Evolutionary conservation across 2,329 filamentous ascomycete species (phyloP).

Genomic region (Penicillium sp.): DNA sequence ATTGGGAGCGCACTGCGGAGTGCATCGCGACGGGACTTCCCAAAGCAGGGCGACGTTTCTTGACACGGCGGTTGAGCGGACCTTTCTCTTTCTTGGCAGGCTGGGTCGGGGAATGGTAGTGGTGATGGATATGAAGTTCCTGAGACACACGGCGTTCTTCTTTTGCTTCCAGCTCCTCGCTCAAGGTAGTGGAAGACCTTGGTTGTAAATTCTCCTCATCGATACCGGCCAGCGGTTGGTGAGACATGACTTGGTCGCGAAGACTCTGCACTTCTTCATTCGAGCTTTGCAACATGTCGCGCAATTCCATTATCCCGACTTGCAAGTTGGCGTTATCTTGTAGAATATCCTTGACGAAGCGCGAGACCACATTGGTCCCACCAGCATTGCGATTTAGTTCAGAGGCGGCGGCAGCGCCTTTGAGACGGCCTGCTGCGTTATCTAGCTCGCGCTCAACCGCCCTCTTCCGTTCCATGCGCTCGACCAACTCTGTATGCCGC

Average conservation of each 20-base stretch:
- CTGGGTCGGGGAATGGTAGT: slow-evolving; percentile 73
- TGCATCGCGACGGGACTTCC: slow-evolving; percentile 56
- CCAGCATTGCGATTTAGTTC: slow-evolving; percentile 61
- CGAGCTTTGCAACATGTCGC: slow-evolving; percentile 85
- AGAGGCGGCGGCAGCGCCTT: slow-evolving; percentile 74
- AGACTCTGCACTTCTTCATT: slow-evolving; percentile 91
- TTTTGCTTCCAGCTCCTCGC: slow-evolving; percentile 67
- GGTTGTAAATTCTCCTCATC: slow-evolving; percentile 23
- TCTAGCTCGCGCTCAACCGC: slow-evolving; percentile 80
- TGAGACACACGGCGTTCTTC: slow-evolving; percentile 58
- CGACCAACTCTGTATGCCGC: slow-evolving; percentile 76
- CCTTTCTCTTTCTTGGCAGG: slow-evolving; percentile 57
- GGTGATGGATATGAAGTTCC: slow-evolving; percentile 90
- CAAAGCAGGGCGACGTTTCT: slow-evolving; percentile 68
- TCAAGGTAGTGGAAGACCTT: slow-evolving; percentile 58
- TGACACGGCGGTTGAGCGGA: slow-evolving; percentile 57
- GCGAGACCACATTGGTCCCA: slow-evolving; percentile 75
- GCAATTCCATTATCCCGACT: slow-evolving; percentile 83
- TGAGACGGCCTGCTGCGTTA: slow-evolving; percentile 75
- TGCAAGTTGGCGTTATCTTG: slow-evolving; percentile 95
- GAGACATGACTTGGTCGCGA: slow-evolving; percentile 75
- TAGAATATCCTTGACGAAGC: slow-evolving; percentile 93
- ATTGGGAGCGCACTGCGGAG: slow-evolving; percentile 30
- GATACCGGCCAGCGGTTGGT: slow-evolving; percentile 65
- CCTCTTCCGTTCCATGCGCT: slow-evolving; percentile 80